These are phyloP conservation scores for Sarocladiaceae sp. DNA, from an alignment of 2,329 filamentous ascomycete genomes.

Conservation along the genomic window DNA sequence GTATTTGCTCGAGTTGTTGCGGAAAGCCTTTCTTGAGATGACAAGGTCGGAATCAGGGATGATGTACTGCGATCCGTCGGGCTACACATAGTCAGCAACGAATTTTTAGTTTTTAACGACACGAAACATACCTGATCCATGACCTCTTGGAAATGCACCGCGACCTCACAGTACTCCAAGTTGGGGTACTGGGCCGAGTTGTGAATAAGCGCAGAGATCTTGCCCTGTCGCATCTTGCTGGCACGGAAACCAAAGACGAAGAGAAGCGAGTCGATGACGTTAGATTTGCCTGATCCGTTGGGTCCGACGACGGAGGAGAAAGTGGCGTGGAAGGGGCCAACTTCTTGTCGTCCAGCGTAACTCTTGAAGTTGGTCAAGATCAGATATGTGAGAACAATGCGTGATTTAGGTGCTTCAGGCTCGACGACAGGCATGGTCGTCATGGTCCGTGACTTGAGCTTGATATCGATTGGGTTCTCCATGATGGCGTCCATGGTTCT, in stretches of 20 bases:
- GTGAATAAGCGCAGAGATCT: constrained; percentile 95
- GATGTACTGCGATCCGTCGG: constrained; percentile 68
- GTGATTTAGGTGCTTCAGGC: constrained; percentile 71
- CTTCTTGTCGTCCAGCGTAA: constrained; percentile 91
- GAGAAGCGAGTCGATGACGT: constrained; percentile 94
- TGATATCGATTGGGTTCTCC: constrained; percentile 90
- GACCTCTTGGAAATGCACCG: constrained; percentile 94
- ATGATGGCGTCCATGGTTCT: constrained; percentile 73
- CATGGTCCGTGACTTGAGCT: constrained; percentile 77
- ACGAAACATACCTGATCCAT: constrained; percentile 71
- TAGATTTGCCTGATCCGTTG: constrained; percentile 97
- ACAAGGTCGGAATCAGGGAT: constrained; percentile 81
- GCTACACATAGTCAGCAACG: constrained; percentile 37
- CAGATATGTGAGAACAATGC: constrained; percentile 89
- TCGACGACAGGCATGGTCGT: constrained; percentile 65
- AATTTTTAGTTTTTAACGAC: too few relatives aligned
- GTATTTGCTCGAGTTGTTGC: constrained; percentile 97
- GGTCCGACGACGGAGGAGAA: constrained; percentile 98
- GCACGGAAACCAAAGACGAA: constrained; percentile 99
- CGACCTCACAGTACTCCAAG: constrained; percentile 87
- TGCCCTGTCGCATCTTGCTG: constrained; percentile 98
- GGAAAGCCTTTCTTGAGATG: constrained; percentile 90
- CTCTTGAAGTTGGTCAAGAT: constrained; percentile 98
- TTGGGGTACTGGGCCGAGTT: constrained; percentile 87
- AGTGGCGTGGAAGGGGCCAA: constrained; percentile 93